These are phyloP conservation scores for Rosa hybrid DNA, from an alignment of 331 rosid genomes.

Conservation along the genomic window DNA sequence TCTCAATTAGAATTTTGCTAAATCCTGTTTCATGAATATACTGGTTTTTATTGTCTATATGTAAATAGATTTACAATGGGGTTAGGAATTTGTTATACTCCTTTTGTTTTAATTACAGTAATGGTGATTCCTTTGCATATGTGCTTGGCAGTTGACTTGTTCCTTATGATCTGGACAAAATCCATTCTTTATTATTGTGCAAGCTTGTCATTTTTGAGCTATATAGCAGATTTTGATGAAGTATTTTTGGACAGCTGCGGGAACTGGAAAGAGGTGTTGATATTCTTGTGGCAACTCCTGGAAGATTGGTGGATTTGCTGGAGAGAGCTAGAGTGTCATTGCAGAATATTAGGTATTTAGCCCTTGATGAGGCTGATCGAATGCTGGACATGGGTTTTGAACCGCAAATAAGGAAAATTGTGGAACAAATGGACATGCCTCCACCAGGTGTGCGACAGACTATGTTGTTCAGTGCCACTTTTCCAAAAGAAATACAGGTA, in stretches of 20 bases:
- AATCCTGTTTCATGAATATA: not conserved
- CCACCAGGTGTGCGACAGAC: conserved; percentile 78
- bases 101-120: not conserved
- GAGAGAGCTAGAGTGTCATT: conserved; percentile 88
- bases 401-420: conserved; percentile 86
- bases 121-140: not conserved
- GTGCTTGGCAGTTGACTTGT: not conserved
- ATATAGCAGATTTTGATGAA: conserved; percentile 22
- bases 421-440: conserved; percentile 92
- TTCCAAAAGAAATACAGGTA: conserved; percentile 91
- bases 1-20: not conserved
- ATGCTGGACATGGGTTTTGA: conserved; percentile 96
- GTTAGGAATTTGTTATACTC: not conserved
- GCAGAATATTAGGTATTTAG: conserved; percentile 71
- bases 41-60: not conserved
- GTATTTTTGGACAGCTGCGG: conserved; percentile 52
- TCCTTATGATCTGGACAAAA: not conserved
- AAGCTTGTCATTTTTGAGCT: not conserved
- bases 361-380: conserved; percentile 86
- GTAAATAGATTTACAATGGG: not conserved
- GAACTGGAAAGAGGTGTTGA: conserved; percentile 93
- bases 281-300: conserved; percentile 92
- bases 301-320: conserved; percentile 84
- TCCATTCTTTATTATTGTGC: not conserved
- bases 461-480: conserved; percentile 87